phyloP scores from a whole-genome alignment of 331 rosid genomes.

The Acacia concinna region DNA sequence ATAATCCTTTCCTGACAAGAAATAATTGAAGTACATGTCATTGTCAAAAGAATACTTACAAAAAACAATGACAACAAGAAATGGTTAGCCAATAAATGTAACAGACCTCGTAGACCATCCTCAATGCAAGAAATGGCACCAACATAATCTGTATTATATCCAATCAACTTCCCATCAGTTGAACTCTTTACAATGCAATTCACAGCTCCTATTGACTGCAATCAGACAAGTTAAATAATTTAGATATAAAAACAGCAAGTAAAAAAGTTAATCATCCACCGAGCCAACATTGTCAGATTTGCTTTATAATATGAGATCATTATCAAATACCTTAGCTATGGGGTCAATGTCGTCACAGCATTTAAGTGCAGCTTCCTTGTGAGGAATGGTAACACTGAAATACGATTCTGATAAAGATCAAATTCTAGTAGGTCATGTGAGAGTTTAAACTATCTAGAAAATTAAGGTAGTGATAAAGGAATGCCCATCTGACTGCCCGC shows the following conservation, averaged over 20 bases:
- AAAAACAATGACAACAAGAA: conserved; percentile 13
- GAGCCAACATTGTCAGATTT: conserved; percentile 7
- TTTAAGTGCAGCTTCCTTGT: conserved; percentile 76
- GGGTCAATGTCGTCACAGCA: conserved; percentile 96
- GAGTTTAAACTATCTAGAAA: conserved; percentile 18
- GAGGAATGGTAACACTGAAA: conserved; percentile 79
- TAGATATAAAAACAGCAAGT: background rate
- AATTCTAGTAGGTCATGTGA: conserved; percentile 11
- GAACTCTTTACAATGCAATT: conserved; percentile 75
- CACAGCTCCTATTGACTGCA: conserved; percentile 91
- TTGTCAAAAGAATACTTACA: conserved; percentile 11
- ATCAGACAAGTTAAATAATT: conserved; percentile 30
- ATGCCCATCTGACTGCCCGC: background rate
- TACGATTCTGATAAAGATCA: conserved; percentile 36
- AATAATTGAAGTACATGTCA: conserved; percentile 20
- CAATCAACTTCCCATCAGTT: conserved; percentile 80
- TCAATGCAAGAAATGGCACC: conserved; percentile 92
- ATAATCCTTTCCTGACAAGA: conserved; percentile 47
- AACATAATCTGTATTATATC: conserved; percentile 80
- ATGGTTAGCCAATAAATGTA: conserved; percentile 26
- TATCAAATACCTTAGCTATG: conserved; percentile 72
- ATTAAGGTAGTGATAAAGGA: conserved; percentile 22
- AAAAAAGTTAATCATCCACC: conserved; percentile 19
- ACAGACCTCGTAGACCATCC: conserved; percentile 75
- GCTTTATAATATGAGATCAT: conserved; percentile 18